These are phyloP conservation scores for Arthrobotrys iridis DNA, from an alignment of 2,329 filamentous ascomycete genomes.

Conservation along the genomic window DNA sequence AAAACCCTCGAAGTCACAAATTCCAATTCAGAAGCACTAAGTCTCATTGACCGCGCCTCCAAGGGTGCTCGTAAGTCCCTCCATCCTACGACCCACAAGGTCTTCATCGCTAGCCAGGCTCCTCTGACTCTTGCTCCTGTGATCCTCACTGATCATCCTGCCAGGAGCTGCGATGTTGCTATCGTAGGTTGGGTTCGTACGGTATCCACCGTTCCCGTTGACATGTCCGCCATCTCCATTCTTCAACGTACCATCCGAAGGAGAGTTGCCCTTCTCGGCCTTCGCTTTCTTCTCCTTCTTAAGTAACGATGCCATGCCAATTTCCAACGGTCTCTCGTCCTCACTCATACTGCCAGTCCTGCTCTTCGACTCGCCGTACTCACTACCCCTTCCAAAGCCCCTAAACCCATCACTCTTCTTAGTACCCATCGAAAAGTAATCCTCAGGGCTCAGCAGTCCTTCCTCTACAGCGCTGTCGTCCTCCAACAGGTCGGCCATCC, in stretches of 20 bases:
- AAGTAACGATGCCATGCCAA: constrained; percentile 69
- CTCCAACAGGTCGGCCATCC: constrained; percentile 82
- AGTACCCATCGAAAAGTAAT: constrained; percentile 25
- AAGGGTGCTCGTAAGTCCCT: constrained; percentile 60
- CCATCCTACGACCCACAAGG: constrained; percentile 68
- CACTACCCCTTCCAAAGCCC: background rate
- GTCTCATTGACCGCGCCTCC: constrained; percentile 63
- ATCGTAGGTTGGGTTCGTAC: constrained; percentile 37
- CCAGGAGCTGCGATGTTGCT: constrained; percentile 31
- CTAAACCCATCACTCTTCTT: background rate
- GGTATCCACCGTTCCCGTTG: constrained; percentile 28
- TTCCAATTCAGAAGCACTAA: constrained; percentile 63
- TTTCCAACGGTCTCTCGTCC: constrained; percentile 84
- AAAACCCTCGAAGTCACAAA: background rate
- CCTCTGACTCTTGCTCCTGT: constrained; percentile 64
- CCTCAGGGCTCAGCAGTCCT: constrained; percentile 6
- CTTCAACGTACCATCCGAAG: constrained; percentile 30
- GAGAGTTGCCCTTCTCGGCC: constrained; percentile 5
- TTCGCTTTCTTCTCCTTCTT: constrained; percentile 55
- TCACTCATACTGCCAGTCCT: constrained; percentile 75
- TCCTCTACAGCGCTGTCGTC: constrained; percentile 61
- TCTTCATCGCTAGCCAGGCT: constrained; percentile 69
- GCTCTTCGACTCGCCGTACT: constrained; percentile 36
- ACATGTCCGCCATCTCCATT: constrained; percentile 23
- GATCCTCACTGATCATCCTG: constrained; percentile 47